A percentile compares a stretch with the other conserved stretches of the same genome.
phyloP scores from a whole-genome alignment of 805 yeast genomes.

The Zygotorulaspora sp. region DNA sequence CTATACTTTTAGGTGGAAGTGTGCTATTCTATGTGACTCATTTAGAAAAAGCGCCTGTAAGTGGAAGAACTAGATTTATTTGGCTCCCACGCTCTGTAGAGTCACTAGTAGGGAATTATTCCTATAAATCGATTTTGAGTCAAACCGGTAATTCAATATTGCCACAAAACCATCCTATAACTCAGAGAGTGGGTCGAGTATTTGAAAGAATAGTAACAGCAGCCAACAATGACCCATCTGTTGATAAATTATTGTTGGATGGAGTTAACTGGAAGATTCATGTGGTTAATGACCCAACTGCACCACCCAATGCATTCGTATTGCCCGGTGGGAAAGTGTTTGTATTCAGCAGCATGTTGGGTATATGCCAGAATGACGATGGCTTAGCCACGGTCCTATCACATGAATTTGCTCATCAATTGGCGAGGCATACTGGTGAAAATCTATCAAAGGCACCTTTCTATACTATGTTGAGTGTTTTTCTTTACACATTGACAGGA shows the following conservation, averaged over 20 bases:
- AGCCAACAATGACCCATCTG: constrained; percentile 42
- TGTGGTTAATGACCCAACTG: constrained; percentile 61
- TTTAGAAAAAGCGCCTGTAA: constrained; percentile 76
- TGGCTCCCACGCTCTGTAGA: constrained; percentile 68
- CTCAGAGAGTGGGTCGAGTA: constrained; percentile 50
- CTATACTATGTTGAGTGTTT: constrained; percentile 49
- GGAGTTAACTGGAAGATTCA: constrained; percentile 67
- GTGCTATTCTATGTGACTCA: constrained; percentile 45
- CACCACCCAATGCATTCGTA: constrained; percentile 96
- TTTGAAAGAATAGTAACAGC: constrained; percentile 62
- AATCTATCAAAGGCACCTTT: constrained; percentile 73
- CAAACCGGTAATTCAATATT: constrained; percentile 52
- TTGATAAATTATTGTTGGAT: constrained; percentile 30
- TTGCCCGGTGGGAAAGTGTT: constrained; percentile 95
- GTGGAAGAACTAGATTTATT: constrained; percentile 66
- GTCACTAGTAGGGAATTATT: constrained; percentile 52
- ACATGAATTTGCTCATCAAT: constrained; percentile 91
- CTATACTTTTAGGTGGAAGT: constrained; percentile 34
- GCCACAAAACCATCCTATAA: constrained; percentile 59
- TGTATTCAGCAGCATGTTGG: constrained; percentile 73
- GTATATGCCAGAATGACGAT: constrained; percentile 75
- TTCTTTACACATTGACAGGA: constrained; percentile 60
- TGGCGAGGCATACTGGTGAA: constrained; percentile 89
- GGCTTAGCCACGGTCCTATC: constrained; percentile 93
- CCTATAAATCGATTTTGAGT: constrained; percentile 55